These are phyloP conservation scores for Talinum fruticosum DNA, from an alignment of 148 eudicot species.

Conservation along the genomic window DNA sequence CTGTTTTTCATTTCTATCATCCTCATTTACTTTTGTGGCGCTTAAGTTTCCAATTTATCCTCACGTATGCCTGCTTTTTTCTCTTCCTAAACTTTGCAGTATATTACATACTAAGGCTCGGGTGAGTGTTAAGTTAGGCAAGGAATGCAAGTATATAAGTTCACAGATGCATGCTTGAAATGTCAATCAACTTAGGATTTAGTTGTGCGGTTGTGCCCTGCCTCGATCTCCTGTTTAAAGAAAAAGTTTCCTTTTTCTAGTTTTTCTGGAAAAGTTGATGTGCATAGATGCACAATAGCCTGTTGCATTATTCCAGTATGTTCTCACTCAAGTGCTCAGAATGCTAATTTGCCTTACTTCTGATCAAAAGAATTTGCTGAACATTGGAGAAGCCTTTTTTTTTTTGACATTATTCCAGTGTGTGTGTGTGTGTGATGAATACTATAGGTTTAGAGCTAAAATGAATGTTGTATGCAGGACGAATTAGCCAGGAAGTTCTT, in stretches of 20 bases:
- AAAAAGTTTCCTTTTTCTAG: not conserved
- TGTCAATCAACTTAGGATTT: not conserved
- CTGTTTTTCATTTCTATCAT: not conserved
- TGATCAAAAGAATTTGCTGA: not conserved
- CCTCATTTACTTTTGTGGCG: not conserved
- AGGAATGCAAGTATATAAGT: not conserved
- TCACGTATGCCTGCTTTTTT: not conserved
- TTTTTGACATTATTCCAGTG: too few species aligned
- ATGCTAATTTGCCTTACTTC: too few species aligned
- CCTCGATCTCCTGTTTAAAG: not conserved
- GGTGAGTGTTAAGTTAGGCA: not conserved
- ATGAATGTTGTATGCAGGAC: slow-evolving; percentile 37
- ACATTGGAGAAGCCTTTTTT: slow-evolving; percentile 8
- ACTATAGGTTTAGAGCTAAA: slow-evolving; percentile 10
- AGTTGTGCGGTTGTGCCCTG: not conserved
- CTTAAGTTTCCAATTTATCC: not conserved
- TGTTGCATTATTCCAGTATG: too few species aligned
- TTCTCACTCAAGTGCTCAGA: too few species aligned
- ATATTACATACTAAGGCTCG: not conserved
- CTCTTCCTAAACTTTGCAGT: not conserved
- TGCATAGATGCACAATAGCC: too few species aligned
- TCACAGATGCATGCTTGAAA: not conserved
- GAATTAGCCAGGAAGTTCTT: slow-evolving; percentile 72
- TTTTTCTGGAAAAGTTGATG: too few species aligned
- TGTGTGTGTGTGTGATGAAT: not conserved